Evolutionary conservation across 2,329 filamentous ascomycete genomes (phyloP), one percentile per base, ranked within the genome.

Genomic region (Lizonia empirigonia): DNA sequence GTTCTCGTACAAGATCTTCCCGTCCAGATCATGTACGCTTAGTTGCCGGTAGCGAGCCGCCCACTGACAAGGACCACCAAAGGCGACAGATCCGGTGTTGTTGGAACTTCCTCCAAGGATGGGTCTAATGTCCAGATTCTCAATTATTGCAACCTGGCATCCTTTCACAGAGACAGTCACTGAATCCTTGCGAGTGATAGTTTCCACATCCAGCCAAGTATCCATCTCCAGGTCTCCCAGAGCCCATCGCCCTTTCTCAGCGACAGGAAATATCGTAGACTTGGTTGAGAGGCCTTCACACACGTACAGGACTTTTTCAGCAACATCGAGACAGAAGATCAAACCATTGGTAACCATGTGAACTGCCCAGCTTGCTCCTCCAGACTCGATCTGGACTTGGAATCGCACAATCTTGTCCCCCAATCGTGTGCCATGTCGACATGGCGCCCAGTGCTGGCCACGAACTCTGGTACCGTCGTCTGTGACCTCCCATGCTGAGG

Each of bases 341-440:
- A 55, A 39, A 15, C 52, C 52, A 20, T 55, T 55, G 4, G 46
- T 36, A n/a, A 55, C 46, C 52, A 50, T 55, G 42, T 55, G 52
- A 16, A 55, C 46, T 7, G 37, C 52, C 52, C 52, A 55, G 20
- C 52, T 55, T 19, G 37, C 52, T 6, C 52, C 52, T 8, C 45
- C 46, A 3, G 12, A 10, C 19, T 50, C 37, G 13, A 50, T 35
- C 1, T 26, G 41, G 15, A 46, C 47, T 13, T 55, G 41, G n/a
- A 55, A 55, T 15, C 34, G 36, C 6, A 55, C 27, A 5, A 4
- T 34, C 27, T 50, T 46, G 19, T 55, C 39, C 10, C 30, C 37
- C 52, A 46, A 55, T 10, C 52, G 34, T 36, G 52, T 55, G 5
- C 52, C 52, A 6, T 18, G 32, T 19, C 52, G 45, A 38, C 46